Conservation (phyloP, 305 asterid genomes). For the Fraxinus xanthoxyloides region DNA sequence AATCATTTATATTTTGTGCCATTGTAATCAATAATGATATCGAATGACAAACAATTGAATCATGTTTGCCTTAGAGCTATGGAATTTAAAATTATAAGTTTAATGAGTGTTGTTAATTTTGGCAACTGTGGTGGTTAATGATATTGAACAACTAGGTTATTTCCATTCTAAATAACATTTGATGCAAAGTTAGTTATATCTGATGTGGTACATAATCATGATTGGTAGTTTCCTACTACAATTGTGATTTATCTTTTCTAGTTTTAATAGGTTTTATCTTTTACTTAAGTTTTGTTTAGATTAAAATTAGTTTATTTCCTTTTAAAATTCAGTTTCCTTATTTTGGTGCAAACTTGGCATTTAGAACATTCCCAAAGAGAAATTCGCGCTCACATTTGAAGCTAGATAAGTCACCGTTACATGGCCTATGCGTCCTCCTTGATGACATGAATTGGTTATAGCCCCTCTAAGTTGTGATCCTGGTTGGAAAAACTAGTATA, state of each 20-base stretch:
- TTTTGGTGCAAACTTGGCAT: neutral
- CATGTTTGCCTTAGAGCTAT: neutral
- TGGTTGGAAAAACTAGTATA: neutral
- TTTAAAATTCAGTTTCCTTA: neutral
- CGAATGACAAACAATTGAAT: neutral
- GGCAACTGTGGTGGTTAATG: neutral
- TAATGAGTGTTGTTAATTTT: neutral
- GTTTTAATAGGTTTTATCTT: neutral
- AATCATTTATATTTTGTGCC: neutral
- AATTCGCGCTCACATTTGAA: neutral
- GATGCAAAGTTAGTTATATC: neutral
- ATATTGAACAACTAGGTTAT: neutral
- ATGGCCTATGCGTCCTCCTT: neutral
- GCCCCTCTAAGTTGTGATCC: neutral
- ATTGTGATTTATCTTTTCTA: neutral
- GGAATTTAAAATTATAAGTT: neutral
- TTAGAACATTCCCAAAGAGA: neutral
- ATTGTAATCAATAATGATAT: neutral
- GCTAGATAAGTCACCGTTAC: neutral
- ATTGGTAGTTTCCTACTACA: neutral
- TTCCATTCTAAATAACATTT: neutral
- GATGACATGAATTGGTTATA: neutral
- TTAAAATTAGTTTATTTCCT: neutral
- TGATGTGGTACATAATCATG: neutral
- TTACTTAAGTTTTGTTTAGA: neutral